A percentile compares a stretch with the other conserved stretches of the same genome.
Evolutionary conservation across 768 basidiomycete species (phyloP).

Genomic region (Fibroporia radiculosa): DNA sequence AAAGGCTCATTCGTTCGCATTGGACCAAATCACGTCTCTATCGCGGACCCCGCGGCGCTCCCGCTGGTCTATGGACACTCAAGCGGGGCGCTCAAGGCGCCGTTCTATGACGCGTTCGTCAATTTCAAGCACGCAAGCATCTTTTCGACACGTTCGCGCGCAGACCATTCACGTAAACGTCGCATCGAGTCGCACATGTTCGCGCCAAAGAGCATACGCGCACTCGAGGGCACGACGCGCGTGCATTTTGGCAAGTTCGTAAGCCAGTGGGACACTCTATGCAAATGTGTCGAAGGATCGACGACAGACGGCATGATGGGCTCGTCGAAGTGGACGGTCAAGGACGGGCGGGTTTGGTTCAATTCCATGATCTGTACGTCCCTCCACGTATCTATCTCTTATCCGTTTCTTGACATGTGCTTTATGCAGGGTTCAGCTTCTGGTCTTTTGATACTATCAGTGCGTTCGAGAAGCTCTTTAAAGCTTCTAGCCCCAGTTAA

Average conservation of each 20-base stretch:
- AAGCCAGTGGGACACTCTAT: constrained; percentile 66
- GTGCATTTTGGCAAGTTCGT: constrained; percentile 50
- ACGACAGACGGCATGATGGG: constrained; percentile 43
- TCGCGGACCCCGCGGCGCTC: constrained; percentile 35
- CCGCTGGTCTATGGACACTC: constrained; percentile 35
- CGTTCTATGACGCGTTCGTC: constrained; percentile 29
- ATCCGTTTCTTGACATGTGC: not conserved
- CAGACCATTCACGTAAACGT: constrained; percentile 76
- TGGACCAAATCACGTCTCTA: constrained; percentile 34
- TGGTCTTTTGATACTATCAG: constrained; percentile 67
- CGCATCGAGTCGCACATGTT: constrained; percentile 77
- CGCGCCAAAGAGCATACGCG: constrained; percentile 66
- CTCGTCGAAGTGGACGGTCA: constrained; percentile 45
- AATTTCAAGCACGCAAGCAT: constrained; percentile 35
- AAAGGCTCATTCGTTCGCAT: constrained; percentile 29
- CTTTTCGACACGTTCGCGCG: constrained; percentile 66
- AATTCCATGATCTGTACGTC: constrained; percentile 60
- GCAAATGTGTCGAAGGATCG: constrained; percentile 31
- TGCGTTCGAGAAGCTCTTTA: constrained; percentile 1
- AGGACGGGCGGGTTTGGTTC: constrained; percentile 53
- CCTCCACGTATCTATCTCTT: not conserved
- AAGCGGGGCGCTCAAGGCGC: constrained; percentile 32
- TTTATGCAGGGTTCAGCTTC: constrained; percentile 37
- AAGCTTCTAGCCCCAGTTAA: not conserved
- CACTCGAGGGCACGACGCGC: constrained; percentile 71